Evolutionary conservation across 2,329 filamentous ascomycete genomes (phyloP).

Genomic region (Colletotrichum sp.): DNA sequence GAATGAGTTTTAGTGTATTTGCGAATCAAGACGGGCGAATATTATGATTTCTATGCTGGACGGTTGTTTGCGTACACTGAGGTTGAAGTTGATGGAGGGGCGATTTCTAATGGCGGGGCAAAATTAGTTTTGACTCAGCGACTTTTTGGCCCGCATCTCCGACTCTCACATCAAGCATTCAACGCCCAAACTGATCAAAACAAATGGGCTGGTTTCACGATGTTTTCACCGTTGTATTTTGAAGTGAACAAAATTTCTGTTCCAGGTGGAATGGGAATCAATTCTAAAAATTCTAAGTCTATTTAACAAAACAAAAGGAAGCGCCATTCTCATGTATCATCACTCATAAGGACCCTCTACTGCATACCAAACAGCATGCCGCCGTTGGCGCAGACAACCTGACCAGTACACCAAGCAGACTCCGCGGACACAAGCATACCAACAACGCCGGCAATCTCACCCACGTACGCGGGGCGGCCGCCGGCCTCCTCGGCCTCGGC

Average conservation of each 20-base stretch:
- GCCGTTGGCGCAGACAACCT: conserved; percentile 81
- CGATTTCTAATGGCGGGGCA: conserved; percentile 17
- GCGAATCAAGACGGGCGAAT: too few species aligned
- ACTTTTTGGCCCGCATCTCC: conserved; percentile 12
- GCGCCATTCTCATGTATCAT: not conserved
- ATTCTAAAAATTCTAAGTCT: conserved; percentile 5
- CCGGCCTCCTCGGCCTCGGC: conserved; percentile 59
- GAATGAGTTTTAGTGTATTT: too few species aligned
- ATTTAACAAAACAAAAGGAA: not conserved
- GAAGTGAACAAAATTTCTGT: too few species aligned
- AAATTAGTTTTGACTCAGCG: conserved; percentile 17
- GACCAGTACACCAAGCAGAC: conserved; percentile 78
- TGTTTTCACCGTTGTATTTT: too few species aligned
- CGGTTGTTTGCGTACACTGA: not conserved
- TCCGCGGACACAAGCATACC: conserved; percentile 77
- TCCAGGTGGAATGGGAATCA: too few species aligned
- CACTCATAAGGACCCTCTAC: not conserved
- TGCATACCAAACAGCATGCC: conserved; percentile 60
- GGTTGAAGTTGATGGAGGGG: conserved; percentile 3
- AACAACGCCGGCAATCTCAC: conserved; percentile 77
- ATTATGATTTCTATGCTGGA: not conserved
- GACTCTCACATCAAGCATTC: not conserved
- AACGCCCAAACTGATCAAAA: not conserved
- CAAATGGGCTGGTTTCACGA: not conserved
- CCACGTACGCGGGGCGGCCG: conserved; percentile 66